phyloP scores from a whole-genome alignment of 768 basidiomycete genomes.

The Strobilomyces dryophilus region DNA sequence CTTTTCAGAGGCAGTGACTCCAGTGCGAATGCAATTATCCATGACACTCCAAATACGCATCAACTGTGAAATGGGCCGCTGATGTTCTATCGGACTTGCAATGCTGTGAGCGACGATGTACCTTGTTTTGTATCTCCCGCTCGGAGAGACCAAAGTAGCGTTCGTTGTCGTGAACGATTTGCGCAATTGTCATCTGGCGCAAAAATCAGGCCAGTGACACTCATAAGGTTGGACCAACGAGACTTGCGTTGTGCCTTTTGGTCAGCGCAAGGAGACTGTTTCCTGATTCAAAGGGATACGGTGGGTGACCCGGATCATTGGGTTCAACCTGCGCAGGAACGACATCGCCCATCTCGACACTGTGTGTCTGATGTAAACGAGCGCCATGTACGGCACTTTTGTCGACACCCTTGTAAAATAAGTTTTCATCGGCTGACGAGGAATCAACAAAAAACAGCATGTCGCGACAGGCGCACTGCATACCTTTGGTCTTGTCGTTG shows the following conservation, averaged over 20 bases:
- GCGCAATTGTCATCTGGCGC: constrained; percentile 83
- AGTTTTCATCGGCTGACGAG: constrained; percentile 76
- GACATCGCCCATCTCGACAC: constrained; percentile 28
- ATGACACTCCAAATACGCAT: constrained; percentile 87
- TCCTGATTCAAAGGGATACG: constrained; percentile 80
- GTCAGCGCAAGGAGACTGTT: constrained; percentile 72
- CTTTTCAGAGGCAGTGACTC: constrained; percentile 74
- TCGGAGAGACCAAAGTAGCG: constrained; percentile 73
- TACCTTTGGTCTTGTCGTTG: constrained; percentile 89
- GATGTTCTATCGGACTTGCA: not conserved
- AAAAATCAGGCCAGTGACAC: constrained; percentile 6
- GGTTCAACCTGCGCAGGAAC: constrained; percentile 8
- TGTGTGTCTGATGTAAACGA: constrained; percentile 64
- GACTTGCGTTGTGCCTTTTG: constrained; percentile 73
- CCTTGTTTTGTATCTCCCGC: constrained; percentile 72
- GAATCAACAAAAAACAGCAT: not conserved
- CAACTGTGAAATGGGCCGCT: constrained; percentile 32
- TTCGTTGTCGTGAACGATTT: constrained; percentile 93
- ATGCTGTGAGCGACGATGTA: constrained; percentile 20
- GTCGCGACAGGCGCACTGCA: not conserved
- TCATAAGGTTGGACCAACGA: not conserved
- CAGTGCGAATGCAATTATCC: constrained; percentile 86
- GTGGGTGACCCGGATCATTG: constrained; percentile 53
- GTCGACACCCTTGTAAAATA: constrained; percentile 91
- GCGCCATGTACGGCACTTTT: constrained; percentile 78